phyloP scores from a whole-genome alignment of 2,329 filamentous ascomycete species.

The Claviceps sp. region DNA sequence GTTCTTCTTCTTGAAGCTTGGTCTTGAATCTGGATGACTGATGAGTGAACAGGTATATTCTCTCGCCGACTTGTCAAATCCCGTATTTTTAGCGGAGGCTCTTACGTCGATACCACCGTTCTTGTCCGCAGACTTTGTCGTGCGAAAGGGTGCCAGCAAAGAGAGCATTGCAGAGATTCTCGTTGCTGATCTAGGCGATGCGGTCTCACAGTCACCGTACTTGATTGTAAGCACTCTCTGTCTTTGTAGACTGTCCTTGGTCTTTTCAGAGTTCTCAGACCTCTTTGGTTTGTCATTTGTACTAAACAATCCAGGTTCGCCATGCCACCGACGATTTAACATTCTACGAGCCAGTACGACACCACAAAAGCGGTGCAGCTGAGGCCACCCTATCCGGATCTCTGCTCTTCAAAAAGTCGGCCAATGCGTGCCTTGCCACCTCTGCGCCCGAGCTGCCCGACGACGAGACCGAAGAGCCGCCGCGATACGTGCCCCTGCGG shows the following conservation, averaged over 20 bases:
- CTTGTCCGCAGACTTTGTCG: constrained; percentile 56
- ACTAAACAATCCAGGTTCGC: constrained; percentile 37
- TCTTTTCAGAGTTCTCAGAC: background rate
- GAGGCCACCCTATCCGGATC: constrained; percentile 34
- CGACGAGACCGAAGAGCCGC: constrained; percentile 33
- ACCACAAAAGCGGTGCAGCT: constrained; percentile 20
- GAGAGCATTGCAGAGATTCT: constrained; percentile 69
- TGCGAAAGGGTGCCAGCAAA: constrained; percentile 55
- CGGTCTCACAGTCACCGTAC: constrained; percentile 56
- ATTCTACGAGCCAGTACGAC: constrained; percentile 70
- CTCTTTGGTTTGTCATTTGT: background rate
- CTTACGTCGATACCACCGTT: constrained; percentile 66
- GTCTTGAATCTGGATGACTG: too few relatives aligned
- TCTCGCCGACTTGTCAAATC: constrained; percentile 56
- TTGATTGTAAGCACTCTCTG: constrained; percentile 50
- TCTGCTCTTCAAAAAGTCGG: constrained; percentile 64
- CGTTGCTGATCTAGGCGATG: constrained; percentile 73
- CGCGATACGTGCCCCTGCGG: constrained; percentile 39
- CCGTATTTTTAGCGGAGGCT: constrained; percentile 63
- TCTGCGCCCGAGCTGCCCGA: constrained; percentile 34
- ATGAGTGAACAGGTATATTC: constrained; percentile 49
- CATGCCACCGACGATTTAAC: constrained; percentile 71
- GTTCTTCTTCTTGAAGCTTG: too few relatives aligned
- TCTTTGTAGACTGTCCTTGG: background rate
- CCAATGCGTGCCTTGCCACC: constrained; percentile 54